Conservation (phyloP, 2,329 filamentous ascomycete species). For the Colletotrichum phormii region DNA sequence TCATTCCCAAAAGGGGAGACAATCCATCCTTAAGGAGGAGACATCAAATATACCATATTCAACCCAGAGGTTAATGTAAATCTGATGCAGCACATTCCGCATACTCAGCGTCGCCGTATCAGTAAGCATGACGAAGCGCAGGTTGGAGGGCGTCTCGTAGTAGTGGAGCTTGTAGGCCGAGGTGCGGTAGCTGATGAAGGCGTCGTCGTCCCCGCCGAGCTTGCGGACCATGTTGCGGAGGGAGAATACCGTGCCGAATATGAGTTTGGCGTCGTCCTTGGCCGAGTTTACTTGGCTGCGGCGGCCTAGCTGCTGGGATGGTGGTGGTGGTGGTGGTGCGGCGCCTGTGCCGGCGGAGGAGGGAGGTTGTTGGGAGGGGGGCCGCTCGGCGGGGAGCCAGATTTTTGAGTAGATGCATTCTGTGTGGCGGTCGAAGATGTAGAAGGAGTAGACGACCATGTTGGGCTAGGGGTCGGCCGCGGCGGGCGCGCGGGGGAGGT, state of each 20-base stretch:
- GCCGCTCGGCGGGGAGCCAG: conserved; percentile 71
- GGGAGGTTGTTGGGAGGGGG: conserved; percentile 56
- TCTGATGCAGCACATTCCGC: conserved; percentile 94
- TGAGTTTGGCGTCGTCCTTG: conserved; percentile 92
- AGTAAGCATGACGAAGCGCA: conserved; percentile 97
- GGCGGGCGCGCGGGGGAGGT: neutral
- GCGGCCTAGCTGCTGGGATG: conserved; percentile 25
- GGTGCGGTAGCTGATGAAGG: conserved; percentile 94
- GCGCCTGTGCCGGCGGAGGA: conserved; percentile 43
- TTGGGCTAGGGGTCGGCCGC: conserved; percentile 42
- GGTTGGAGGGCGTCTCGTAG: conserved; percentile 96
- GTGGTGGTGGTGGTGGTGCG: conserved; percentile 31
- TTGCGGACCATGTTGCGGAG: conserved; percentile 97
- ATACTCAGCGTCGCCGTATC: conserved; percentile 91
- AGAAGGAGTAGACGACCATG: conserved; percentile 98
- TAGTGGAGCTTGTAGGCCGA: conserved; percentile 98
- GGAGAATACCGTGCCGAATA: conserved; percentile 97
- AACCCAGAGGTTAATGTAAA: conserved; percentile 97
- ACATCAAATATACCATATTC: conserved; percentile 93
- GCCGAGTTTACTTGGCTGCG: conserved; percentile 42
- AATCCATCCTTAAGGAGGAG: too few relatives aligned
- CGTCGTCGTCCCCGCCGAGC: conserved; percentile 92
- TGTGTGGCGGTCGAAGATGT: conserved; percentile 98
- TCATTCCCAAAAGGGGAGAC: too few relatives aligned
- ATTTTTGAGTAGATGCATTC: conserved; percentile 96